phyloP scores from a whole-genome alignment of 352 stramenopile species.

The Pythium grandisporangium region DNA sequence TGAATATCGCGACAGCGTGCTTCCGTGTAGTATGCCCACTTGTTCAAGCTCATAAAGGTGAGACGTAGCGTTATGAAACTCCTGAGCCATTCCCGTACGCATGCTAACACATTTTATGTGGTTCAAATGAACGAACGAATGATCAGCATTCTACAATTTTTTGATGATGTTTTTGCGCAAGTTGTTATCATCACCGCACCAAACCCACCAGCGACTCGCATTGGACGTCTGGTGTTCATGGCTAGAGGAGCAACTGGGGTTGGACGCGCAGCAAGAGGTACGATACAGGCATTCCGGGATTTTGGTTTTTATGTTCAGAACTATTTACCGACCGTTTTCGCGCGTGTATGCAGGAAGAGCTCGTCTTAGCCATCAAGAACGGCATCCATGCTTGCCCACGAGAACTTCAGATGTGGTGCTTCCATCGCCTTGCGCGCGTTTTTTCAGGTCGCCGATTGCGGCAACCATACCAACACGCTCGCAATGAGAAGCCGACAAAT shows the following conservation, averaged over 20 bases:
- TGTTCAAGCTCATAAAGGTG: conserved; percentile 7
- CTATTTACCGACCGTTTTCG: not conserved
- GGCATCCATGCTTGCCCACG: conserved; percentile 27
- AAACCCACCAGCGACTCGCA: conserved; percentile 37
- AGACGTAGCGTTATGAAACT: too few species aligned
- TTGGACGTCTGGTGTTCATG: conserved; percentile 68
- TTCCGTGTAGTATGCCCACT: conserved; percentile 5
- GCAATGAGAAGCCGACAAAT: not conserved
- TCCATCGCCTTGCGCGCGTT: conserved; percentile 33
- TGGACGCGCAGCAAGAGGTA: conserved; percentile 64
- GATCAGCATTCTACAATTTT: conserved; percentile 66
- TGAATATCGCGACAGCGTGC: not conserved
- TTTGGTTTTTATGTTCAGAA: too few species aligned
- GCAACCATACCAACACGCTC: not conserved
- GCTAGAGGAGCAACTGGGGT: conserved; percentile 25
- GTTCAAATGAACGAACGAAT: not conserved
- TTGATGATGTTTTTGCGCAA: conserved; percentile 78
- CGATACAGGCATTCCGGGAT: too few species aligned
- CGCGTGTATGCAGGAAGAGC: conserved; percentile 22
- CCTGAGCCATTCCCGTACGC: too few species aligned
- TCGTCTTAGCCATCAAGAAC: conserved; percentile 43
- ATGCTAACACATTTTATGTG: not conserved
- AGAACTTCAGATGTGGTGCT: conserved; percentile 25
- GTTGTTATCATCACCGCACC: conserved; percentile 41
- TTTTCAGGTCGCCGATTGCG: too few species aligned